These are phyloP conservation scores for Raddia guianensis DNA, from an alignment of 176 grass and related monocot species.

Conservation along the genomic window DNA sequence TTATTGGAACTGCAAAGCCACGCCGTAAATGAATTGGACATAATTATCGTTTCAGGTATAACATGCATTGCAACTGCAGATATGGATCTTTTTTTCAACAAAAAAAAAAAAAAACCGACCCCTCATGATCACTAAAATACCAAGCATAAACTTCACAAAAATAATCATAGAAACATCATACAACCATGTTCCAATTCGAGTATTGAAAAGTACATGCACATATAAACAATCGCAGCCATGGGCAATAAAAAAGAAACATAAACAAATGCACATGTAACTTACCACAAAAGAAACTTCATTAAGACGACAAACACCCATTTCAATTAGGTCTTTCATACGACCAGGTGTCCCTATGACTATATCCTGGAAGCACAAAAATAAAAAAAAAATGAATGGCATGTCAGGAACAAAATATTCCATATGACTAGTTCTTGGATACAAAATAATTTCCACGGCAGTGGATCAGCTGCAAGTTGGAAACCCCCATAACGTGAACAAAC, in stretches of 20 bases:
- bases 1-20: neutral
- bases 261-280: slow-evolving; percentile 34
- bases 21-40: neutral
- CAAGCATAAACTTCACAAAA: slow-evolving; percentile 5
- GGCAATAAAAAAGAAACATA: neutral
- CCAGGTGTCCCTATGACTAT: slow-evolving; percentile 96
- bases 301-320: slow-evolving; percentile 83
- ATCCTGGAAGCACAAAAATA: slow-evolving; percentile 63
- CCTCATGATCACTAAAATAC: slow-evolving; percentile 1
- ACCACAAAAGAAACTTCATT: slow-evolving; percentile 93
- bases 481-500: neutral
- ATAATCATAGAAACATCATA: neutral
- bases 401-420: slow-evolving; percentile 12
- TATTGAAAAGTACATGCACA: neutral
- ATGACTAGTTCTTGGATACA: slow-evolving; percentile 1
- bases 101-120: neutral
- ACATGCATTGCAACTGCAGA: neutral
- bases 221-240: slow-evolving; percentile 15
- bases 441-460: neutral
- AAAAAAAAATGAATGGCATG: neutral
- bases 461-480: neutral
- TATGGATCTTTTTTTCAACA: neutral
- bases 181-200: neutral
- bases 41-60: neutral
- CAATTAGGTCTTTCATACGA: slow-evolving; percentile 96